phyloP scores from a whole-genome alignment of 306 rosid genomes.

The Castanea crenata region DNA sequence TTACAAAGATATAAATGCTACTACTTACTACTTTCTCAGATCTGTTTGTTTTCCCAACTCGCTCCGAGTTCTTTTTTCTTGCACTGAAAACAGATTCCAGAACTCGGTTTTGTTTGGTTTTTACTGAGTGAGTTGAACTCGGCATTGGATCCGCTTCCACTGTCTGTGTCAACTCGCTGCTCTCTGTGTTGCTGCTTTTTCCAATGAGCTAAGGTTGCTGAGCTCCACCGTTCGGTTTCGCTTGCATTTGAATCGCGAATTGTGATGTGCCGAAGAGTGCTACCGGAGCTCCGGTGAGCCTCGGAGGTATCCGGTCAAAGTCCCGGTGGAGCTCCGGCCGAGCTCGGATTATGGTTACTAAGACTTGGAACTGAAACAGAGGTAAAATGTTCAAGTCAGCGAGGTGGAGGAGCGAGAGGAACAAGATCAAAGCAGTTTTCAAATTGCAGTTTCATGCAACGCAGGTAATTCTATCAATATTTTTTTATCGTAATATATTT shows the following conservation, averaged over 20 bases:
- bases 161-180: background rate
- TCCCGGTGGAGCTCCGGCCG: constrained; percentile 23
- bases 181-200: constrained; percentile 5
- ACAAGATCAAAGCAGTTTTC: constrained; percentile 67
- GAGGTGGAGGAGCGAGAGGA: constrained; percentile 91
- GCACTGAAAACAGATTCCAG: too few relatives aligned
- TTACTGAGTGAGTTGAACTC: background rate
- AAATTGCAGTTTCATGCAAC: constrained; percentile 79
- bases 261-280: constrained; percentile 11
- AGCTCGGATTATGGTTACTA: constrained; percentile 21
- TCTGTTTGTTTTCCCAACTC: constrained; percentile 21
- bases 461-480: constrained; percentile 41
- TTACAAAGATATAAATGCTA: constrained; percentile 16
- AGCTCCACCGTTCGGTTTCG: background rate
- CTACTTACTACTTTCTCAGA: constrained; percentile 21
- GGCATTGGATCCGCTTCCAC: constrained; percentile 22
- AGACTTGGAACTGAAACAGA: constrained; percentile 4
- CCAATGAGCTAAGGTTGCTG: constrained; percentile 22
- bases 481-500: background rate
- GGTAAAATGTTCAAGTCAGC: constrained; percentile 77
- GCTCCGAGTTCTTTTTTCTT: background rate
- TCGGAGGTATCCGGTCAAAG: constrained; percentile 17
- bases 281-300: constrained; percentile 25
- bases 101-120: constrained; percentile 10
- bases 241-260: constrained; percentile 29